phyloP scores from a whole-genome alignment of 23 red algal genomes.

The Gracilariopsis chorda region DNA sequence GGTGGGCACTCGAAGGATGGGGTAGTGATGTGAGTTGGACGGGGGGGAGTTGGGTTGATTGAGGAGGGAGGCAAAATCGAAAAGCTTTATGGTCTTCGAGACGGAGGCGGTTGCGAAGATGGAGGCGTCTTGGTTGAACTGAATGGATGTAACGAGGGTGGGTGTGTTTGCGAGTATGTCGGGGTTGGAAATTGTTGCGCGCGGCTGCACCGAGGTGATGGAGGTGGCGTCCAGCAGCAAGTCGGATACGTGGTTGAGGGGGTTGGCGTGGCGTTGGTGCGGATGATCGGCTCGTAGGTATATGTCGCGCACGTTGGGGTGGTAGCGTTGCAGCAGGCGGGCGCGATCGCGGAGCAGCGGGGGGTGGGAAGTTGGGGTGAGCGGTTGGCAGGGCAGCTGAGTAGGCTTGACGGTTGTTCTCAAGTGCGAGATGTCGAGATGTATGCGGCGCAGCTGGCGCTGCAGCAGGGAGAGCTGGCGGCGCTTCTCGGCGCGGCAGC shows the following conservation, averaged over 20 bases:
- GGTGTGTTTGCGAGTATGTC: slow-evolving; percentile 35
- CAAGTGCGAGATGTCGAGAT: neutral
- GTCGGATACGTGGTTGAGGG: neutral
- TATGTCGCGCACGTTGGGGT: neutral
- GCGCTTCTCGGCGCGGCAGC: slow-evolving; percentile 16
- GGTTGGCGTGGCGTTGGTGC: neutral
- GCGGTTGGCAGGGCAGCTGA: neutral
- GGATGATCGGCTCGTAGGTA: slow-evolving; percentile 17
- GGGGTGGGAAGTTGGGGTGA: neutral
- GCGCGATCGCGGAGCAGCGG: neutral
- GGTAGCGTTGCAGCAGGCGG: neutral
- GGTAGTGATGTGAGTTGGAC: slow-evolving; percentile 62
- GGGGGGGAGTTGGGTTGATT: neutral
- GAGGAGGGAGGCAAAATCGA: slow-evolving; percentile 60
- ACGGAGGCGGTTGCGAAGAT: slow-evolving; percentile 84
- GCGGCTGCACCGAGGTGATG: neutral
- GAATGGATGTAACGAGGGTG: slow-evolving; percentile 83
- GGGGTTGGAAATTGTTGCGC: neutral
- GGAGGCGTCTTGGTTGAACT: slow-evolving; percentile 74
- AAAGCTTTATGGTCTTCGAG: slow-evolving; percentile 85
- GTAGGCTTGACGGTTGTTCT: neutral
- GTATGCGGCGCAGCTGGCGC: neutral
- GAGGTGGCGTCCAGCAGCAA: slow-evolving; percentile 32
- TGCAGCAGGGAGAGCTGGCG: neutral
- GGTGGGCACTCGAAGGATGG: slow-evolving; percentile 73